Conservation (phyloP, 2,329 filamentous ascomycete species). For the Xylariaceae sp. region DNA sequence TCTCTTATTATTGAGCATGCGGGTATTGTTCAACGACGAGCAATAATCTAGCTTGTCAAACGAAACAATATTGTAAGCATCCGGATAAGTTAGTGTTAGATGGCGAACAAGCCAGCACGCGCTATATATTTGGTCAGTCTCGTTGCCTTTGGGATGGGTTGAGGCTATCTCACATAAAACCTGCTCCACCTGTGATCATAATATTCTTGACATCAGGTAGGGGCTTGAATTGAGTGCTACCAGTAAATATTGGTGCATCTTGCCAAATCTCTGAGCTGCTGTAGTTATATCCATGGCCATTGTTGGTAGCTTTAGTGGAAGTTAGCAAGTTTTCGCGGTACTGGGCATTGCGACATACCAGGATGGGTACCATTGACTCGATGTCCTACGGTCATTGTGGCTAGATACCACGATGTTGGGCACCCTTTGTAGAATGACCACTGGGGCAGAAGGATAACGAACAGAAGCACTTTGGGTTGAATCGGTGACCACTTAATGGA, state of each 20-base stretch:
- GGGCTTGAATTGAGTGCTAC: conserved; percentile 73
- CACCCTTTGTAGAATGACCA: too few relatives aligned
- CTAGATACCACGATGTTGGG: too few relatives aligned
- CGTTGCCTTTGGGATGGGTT: neutral
- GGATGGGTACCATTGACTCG: too few relatives aligned
- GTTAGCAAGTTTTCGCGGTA: too few relatives aligned
- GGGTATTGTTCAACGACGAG: conserved; percentile 79
- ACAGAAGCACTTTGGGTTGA: too few relatives aligned
- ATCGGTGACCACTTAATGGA: too few relatives aligned
- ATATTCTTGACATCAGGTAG: conserved; percentile 76
- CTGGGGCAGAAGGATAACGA: too few relatives aligned
- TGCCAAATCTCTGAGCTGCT: conserved; percentile 72
- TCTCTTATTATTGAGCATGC: conserved; percentile 66
- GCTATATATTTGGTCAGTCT: conserved; percentile 49
- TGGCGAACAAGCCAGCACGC: conserved; percentile 84
- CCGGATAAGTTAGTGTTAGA: conserved; percentile 73
- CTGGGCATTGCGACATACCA: too few relatives aligned
- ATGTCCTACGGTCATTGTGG: too few relatives aligned
- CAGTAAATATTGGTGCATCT: conserved; percentile 72
- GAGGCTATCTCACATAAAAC: conserved; percentile 73
- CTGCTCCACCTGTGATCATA: conserved; percentile 81
- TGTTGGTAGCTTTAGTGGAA: too few relatives aligned
- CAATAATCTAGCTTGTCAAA: conserved; percentile 88
- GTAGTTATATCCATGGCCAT: too few relatives aligned
- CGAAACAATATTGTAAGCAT: conserved; percentile 78